Conservation (phyloP, 129 eudicot genomes). For the Chrysanthemum seticuspe region DNA sequence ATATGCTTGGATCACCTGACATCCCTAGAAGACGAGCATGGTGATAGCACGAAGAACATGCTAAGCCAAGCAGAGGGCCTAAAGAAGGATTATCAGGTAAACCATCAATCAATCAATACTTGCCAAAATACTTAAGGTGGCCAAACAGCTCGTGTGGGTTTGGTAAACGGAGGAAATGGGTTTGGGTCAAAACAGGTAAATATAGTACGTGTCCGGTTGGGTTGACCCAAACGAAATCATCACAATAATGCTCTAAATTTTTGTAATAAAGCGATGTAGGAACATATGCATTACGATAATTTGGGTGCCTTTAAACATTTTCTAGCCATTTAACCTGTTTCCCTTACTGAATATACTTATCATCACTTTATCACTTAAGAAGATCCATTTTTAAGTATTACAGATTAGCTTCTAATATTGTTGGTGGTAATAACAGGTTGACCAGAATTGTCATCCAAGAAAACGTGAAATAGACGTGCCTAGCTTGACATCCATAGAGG, state of each 20-base stretch:
- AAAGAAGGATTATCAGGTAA: conserved; percentile 73
- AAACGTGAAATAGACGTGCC: conserved; percentile 56
- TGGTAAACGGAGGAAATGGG: background rate
- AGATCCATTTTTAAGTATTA: background rate
- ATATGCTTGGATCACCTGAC: conserved; percentile 54
- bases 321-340: too few relatives aligned
- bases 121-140: too few relatives aligned
- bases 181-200: background rate
- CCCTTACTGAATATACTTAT: background rate
- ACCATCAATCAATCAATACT: background rate
- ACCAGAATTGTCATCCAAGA: conserved; percentile 41
- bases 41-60: conserved; percentile 38
- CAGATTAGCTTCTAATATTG: conserved; percentile 1
- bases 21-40: conserved; percentile 40
- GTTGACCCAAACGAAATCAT: too few relatives aligned
- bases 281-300: too few relatives aligned
- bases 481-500: conserved; percentile 73
- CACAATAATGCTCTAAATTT: too few relatives aligned
- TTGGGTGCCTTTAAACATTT: too few relatives aligned
- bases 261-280: too few relatives aligned
- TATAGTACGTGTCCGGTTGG: too few relatives aligned
- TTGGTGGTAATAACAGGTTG: conserved; percentile 49
- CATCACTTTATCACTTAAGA: background rate
- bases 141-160: too few relatives aligned
- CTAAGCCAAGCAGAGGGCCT: conserved; percentile 56